Base-by-base conservation (phyloP, 163 green algal genomes). In the Chloromonas sp. region DNA sequence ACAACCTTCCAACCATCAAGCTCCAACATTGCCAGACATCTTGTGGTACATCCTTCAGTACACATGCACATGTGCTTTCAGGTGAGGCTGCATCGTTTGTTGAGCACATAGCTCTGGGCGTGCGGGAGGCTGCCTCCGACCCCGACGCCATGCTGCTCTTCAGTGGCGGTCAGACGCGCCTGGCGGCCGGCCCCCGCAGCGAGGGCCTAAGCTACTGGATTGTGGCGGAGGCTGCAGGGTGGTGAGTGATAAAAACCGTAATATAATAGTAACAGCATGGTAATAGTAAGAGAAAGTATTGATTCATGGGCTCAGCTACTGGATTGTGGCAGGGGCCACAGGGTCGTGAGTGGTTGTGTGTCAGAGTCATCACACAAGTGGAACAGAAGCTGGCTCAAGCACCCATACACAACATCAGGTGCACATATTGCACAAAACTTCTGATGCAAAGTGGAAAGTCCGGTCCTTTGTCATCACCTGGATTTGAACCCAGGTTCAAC, bases 161-260 rank as follows among this genome's bases (percentile, higher is more conserved):
- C 89, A 94, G 86, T n/a, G 95, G 95, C 2, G 94, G 95, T 0
- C 91, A 97, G 81, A 97, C 95, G 0, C 85, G 94, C 2, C 70
- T 80, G 15, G 90, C 89, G 3, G 94, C 95, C 15, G 95, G 95
- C 1, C 93, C 94, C 0, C 88, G 94, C 58, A 93, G 88, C 11
- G 95, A 98, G 85, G 94, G 88, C 0, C 86, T 95, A 84, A 94
- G 92, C 82, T 98, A 98, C 87, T 97, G 95, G 95, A 82, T 85
- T 58, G 2, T 14, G 2, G 58, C 8, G 14, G 71, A 79, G 13
- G 71, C 71, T 14, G 71, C 71, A 11, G 13, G 13, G 13, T 79
- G 71, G 36, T 36, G 36, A 36, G 36, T 36, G 36, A 36, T 36
- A 36, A 36, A 36, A 36, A 36, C 36, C 36, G 36, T 36, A 36